Conservation (phyloP, 2,329 filamentous ascomycete genomes). For the Diplodia mutila region DNA sequence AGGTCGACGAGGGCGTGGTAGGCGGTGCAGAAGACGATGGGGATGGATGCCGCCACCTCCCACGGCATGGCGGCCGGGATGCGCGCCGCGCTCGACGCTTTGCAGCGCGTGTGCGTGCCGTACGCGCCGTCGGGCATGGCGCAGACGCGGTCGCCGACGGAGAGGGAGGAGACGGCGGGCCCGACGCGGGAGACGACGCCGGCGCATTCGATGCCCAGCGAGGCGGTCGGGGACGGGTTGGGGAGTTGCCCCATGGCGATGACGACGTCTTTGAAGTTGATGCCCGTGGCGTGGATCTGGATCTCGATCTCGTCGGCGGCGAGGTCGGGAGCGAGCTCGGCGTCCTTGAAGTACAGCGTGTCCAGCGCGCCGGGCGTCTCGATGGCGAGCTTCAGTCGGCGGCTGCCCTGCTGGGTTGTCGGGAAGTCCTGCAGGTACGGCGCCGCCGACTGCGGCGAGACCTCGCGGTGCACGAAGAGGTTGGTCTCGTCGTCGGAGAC, state of each 20-base stretch:
- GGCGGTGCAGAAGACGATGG: conserved; percentile 30
- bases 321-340: background rate
- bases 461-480: conserved; percentile 18
- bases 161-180: conserved; percentile 18
- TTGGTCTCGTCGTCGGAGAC: conserved; percentile 15
- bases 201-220: conserved; percentile 29
- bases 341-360: conserved; percentile 22
- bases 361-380: conserved; percentile 19
- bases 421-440: conserved; percentile 21
- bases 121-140: conserved; percentile 25
- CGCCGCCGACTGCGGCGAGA: background rate
- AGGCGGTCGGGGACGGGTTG: conserved; percentile 28
- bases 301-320: conserved; percentile 38
- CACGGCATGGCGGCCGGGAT: conserved; percentile 28
- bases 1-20: conserved; percentile 30
- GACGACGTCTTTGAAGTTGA: conserved; percentile 28
- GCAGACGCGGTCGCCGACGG: conserved; percentile 27
- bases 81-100: background rate
- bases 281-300: conserved; percentile 20
- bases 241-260: conserved; percentile 31
- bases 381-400: conserved; percentile 11
- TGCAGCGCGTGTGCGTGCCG: conserved; percentile 17
- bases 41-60: conserved; percentile 33
- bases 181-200: conserved; percentile 31
- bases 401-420: background rate